Evolutionary conservation across 768 basidiomycete genomes (phyloP), one percentile per base, ranked within the genome.

Genomic region (Leucocoprinus sp.): DNA sequence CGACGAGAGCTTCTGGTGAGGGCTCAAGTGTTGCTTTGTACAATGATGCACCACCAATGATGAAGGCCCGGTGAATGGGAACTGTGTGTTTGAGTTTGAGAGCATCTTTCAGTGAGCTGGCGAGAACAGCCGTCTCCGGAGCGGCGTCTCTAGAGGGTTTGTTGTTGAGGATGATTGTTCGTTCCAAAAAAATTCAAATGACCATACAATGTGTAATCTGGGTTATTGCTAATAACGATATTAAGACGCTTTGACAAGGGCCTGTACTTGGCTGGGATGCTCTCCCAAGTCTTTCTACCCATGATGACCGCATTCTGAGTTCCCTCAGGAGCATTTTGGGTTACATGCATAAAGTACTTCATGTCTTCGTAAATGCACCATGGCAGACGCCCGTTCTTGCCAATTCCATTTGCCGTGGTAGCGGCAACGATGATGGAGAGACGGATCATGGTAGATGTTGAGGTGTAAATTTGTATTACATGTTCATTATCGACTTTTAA

Each of bases 281-380:
- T 89, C 65, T 97, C 92, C 96, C 96, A 99, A 11, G 93, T 95
- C 57, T 88, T 92, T 45, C 95, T 75, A 9, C 96, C 96, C 95
- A 99, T 97, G 45, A 97, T 67, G 15, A 97, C 83, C 1, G 76
- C 79, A 63, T 97, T 98, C 48, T 60, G 66, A 36, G 56, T 59
- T 5, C 69, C 73, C 28, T 70, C 63, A 5, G 80, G 77, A 24
- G 80, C 75, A 29, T 61, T 65, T 5, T 77, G 76, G 24, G 88
- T 88, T 59, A 84, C 81, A 43, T 75, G 72, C n/a, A 83, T 81
- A 60, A 99, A 99, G 64, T 95, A 96, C 41, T 84, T 80, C 76
- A 97, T 82, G 60, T 99, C 96, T 47, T 75, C 78, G 0, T 89
- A 73, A 5, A 98, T 73, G 18, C 79, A 75, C 96, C 96, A 99